These are phyloP conservation scores for Scytalidium lignicola DNA, from an alignment of 2,329 filamentous ascomycete species.

Conservation along the genomic window DNA sequence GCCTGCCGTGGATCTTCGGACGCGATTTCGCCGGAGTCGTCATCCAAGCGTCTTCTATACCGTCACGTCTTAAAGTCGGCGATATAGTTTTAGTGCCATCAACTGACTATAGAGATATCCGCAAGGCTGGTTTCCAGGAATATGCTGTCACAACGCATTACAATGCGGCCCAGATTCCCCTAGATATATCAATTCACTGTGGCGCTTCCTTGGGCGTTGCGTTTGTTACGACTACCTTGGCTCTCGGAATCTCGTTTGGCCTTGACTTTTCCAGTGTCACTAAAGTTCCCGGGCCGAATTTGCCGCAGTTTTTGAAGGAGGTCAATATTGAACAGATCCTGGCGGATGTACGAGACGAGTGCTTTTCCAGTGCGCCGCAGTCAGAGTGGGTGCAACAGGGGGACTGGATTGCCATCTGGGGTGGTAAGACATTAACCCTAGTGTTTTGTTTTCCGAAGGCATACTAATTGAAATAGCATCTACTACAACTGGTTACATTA, in stretches of 20 bases:
- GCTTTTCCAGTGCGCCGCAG: conserved; percentile 45
- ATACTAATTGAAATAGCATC: conserved; percentile 38
- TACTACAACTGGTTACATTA: conserved; percentile 60
- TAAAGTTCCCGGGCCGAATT: conserved; percentile 45
- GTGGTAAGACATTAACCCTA: conserved; percentile 51
- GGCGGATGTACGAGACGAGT: conserved; percentile 55
- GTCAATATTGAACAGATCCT: conserved; percentile 45
- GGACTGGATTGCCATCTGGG: conserved; percentile 70
- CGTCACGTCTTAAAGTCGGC: conserved; percentile 45
- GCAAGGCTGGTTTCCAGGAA: conserved; percentile 8
- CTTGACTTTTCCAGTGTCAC: conserved; percentile 54
- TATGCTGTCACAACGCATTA: conserved; percentile 43
- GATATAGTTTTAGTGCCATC: conserved; percentile 39
- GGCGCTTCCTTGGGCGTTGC: conserved; percentile 7
- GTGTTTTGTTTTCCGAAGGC: background rate
- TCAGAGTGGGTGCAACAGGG: conserved; percentile 49
- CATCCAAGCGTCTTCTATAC: conserved; percentile 35
- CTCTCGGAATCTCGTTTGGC: conserved; percentile 62
- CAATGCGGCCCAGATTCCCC: conserved; percentile 4
- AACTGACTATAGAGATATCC: conserved; percentile 8
- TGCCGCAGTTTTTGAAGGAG: conserved; percentile 43
- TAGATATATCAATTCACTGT: background rate
- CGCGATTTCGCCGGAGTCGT: conserved; percentile 58
- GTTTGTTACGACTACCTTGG: conserved; percentile 55
- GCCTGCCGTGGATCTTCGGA: conserved; percentile 6